Evolutionary conservation across 768 basidiomycete genomes (phyloP).

Genomic region (Tricholoma hemisulphureum): DNA sequence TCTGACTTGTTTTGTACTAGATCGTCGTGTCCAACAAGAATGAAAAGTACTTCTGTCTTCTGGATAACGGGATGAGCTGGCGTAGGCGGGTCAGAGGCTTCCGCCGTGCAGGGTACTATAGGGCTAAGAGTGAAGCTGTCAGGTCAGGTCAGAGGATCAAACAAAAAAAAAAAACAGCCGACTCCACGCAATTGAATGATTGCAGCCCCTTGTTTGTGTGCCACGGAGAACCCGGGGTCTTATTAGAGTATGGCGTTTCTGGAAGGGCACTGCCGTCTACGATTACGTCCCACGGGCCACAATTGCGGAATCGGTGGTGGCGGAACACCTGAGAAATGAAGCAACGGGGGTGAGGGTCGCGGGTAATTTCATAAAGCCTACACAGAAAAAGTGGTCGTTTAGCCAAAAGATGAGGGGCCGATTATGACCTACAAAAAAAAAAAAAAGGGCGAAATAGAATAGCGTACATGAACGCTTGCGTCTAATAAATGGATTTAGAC

Average conservation of each 20-base stretch:
- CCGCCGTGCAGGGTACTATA: conserved; percentile 7
- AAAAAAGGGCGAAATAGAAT: too few relatives aligned
- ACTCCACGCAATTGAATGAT: too few relatives aligned
- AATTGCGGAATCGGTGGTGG: conserved; percentile 3
- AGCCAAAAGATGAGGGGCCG: too few relatives aligned
- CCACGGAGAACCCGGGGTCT: conserved; percentile 30
- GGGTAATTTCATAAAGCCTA: too few relatives aligned
- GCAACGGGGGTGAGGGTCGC: background rate
- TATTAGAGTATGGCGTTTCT: conserved; percentile 28
- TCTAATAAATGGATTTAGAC: too few relatives aligned
- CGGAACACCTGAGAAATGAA: conserved; percentile 6
- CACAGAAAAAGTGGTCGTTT: too few relatives aligned
- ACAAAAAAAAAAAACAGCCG: conserved; percentile 18
- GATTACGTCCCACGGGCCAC: conserved; percentile 20
- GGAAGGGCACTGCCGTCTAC: conserved; percentile 20
- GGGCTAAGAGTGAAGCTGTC: conserved; percentile 16
- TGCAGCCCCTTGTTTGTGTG: conserved; percentile 3
- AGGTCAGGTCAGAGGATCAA: conserved; percentile 22
- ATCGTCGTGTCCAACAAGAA: conserved; percentile 1
- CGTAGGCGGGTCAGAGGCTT: conserved; percentile 13
- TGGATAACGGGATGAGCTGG: conserved; percentile 1
- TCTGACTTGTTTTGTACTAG: background rate
- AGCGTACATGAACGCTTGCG: too few relatives aligned
- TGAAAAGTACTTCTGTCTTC: conserved; percentile 3
- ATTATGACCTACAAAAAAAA: too few relatives aligned